A percentile compares a stretch with the other conserved stretches of the same genome.
phyloP scores from a whole-genome alignment of 1,139 yeast species.

The Debaryomyces sp. region DNA sequence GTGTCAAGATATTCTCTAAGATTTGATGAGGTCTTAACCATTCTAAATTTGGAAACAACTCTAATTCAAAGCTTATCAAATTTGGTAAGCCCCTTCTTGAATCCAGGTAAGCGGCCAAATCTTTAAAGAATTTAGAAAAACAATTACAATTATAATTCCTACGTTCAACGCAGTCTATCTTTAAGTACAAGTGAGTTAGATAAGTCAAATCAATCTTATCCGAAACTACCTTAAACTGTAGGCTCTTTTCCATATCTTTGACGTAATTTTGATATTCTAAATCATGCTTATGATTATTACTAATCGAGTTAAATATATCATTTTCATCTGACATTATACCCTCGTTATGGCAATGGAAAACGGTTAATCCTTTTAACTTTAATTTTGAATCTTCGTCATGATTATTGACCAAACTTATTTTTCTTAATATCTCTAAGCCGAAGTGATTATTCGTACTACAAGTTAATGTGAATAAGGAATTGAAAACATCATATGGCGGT shows the following conservation, averaged over 20 bases:
- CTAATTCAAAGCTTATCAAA: slow-evolving; percentile 33
- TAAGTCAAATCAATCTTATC: slow-evolving; percentile 29
- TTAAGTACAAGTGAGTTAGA: slow-evolving; percentile 29
- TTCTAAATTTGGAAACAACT: slow-evolving; percentile 38
- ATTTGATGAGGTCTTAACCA: slow-evolving; percentile 45
- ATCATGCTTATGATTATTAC: slow-evolving; percentile 8
- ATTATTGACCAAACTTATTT: slow-evolving; percentile 23
- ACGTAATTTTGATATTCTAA: slow-evolving; percentile 15
- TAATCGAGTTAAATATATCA: slow-evolving; percentile 4
- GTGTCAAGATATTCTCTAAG: slow-evolving; percentile 34
- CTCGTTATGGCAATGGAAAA: slow-evolving; percentile 39
- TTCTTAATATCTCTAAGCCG: slow-evolving; percentile 32
- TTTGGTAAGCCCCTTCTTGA: slow-evolving; percentile 34
- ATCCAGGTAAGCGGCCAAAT: slow-evolving; percentile 25
- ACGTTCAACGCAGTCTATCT: slow-evolving; percentile 38
- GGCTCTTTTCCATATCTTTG: slow-evolving; percentile 21
- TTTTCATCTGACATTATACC: slow-evolving; percentile 10
- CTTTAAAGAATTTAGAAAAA: slow-evolving; percentile 33
- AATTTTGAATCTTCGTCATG: slow-evolving; percentile 26
- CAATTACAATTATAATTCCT: slow-evolving; percentile 30
- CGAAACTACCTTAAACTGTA: slow-evolving; percentile 25
- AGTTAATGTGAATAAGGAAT: slow-evolving; percentile 32
- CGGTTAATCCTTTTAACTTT: slow-evolving; percentile 32
- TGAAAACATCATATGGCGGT: slow-evolving; percentile 25
- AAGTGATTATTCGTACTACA: slow-evolving; percentile 36